Percentiles rank a stretch among this genome's conserved stretches.
phyloP scores from a whole-genome alignment of 2,329 filamentous ascomycete genomes.

The Colletotrichum salicis region DNA sequence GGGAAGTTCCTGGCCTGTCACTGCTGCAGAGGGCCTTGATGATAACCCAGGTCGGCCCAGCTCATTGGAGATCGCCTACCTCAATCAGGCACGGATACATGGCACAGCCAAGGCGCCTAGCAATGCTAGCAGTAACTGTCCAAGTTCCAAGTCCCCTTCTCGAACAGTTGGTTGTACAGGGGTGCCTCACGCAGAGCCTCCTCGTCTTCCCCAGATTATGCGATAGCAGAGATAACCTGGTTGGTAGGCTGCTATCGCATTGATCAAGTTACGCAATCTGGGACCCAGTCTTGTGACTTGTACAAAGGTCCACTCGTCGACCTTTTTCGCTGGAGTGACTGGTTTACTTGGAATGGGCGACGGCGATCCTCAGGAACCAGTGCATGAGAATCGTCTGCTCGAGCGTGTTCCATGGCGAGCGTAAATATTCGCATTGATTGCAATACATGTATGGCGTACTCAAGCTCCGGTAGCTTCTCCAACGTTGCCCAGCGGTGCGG shows the following conservation, averaged over 20 bases:
- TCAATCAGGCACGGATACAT: not conserved
- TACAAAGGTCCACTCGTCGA: slow-evolving; percentile 23
- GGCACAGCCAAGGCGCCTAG: slow-evolving; percentile 11
- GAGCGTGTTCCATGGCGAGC: slow-evolving; percentile 22
- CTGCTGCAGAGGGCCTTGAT: not conserved
- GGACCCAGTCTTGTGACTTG: slow-evolving; percentile 27
- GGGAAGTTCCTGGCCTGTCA: slow-evolving; percentile 5
- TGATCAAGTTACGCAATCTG: slow-evolving; percentile 30
- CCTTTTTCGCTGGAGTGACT: not conserved
- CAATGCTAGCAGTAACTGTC: not conserved
- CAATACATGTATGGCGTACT: slow-evolving; percentile 22
- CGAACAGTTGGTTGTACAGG: slow-evolving; percentile 18
- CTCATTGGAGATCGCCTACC: not conserved
- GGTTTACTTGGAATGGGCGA: not conserved
- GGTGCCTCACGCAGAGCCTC: slow-evolving; percentile 19
- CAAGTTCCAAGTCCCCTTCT: slow-evolving; percentile 16
- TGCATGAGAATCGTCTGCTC: slow-evolving; percentile 26
- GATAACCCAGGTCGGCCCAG: not conserved
- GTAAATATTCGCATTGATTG: slow-evolving; percentile 13
- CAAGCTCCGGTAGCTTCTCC: not conserved
- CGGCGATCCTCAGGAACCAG: slow-evolving; percentile 18
- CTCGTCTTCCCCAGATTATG: slow-evolving; percentile 27
- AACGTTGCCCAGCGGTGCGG: not conserved
- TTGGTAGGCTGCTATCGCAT: slow-evolving; percentile 30
- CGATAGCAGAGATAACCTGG: slow-evolving; percentile 17